Evolutionary conservation across 805 yeast species (phyloP).

Genomic region (Monosporozyma aquatica): DNA sequence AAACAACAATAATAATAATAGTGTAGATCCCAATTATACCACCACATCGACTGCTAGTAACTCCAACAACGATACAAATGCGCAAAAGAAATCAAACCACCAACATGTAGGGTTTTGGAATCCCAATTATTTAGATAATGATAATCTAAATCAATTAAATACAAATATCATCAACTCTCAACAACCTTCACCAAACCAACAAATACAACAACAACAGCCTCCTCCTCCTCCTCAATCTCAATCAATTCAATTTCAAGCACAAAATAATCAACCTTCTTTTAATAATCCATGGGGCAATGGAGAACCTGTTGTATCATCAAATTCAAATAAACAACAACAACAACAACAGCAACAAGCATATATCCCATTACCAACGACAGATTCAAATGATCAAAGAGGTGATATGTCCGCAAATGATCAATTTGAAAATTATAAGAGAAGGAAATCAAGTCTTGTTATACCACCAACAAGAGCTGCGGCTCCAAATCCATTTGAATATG

Average conservation of each 20-base stretch:
- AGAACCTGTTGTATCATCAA: neutral
- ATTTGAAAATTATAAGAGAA: slow-evolving; percentile 15
- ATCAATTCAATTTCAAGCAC: neutral
- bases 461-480: slow-evolving; percentile 41
- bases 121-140: slow-evolving; percentile 7
- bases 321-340: no score
- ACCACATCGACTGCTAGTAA: no score
- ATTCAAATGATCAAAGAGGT: no score
- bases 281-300: slow-evolving; percentile 14
- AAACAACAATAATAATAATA: no score
- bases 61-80: no score
- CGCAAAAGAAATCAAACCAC: no score
- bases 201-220: slow-evolving; percentile 3
- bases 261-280: slow-evolving; percentile 4
- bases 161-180: slow-evolving; percentile 3
- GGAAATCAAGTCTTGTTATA: slow-evolving; percentile 30
- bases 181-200: slow-evolving; percentile 2
- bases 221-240: slow-evolving; percentile 2
- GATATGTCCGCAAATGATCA: no score
- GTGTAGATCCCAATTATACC: no score
- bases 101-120: slow-evolving; percentile 15
- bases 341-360: no score
- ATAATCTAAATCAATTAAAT: neutral
- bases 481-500: slow-evolving; percentile 32
- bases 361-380: no score